Conservation (phyloP, 257 asterid genomes). For the Solanum bulbocastanum region DNA sequence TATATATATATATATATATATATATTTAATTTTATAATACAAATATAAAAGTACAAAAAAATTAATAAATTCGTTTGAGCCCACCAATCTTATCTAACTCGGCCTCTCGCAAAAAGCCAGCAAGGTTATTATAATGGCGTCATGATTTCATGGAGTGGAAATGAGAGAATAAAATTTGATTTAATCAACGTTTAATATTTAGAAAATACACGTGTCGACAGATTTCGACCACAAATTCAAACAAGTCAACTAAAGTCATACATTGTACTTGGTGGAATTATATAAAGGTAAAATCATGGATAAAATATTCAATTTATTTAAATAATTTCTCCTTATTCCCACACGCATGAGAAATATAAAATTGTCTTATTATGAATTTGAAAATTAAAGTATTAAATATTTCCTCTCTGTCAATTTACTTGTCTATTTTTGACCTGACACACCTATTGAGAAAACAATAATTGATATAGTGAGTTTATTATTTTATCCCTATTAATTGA, state of each 20-base stretch:
- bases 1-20: too few relatives aligned
- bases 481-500: too few relatives aligned
- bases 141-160: not conserved
- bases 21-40: too few relatives aligned
- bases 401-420: too few relatives aligned
- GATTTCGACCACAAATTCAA: not conserved
- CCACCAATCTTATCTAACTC: too few relatives aligned
- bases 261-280: not conserved
- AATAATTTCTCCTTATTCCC: not conserved
- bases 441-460: too few relatives aligned
- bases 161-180: not conserved
- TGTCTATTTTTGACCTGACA: too few relatives aligned
- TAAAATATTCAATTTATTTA: not conserved
- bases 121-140: not conserved
- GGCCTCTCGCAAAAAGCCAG: not conserved
- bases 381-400: not conserved
- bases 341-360: not conserved
- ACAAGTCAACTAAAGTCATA: not conserved
- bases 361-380: not conserved
- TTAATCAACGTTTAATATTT: not conserved
- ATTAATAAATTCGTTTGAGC: accelerated
- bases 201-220: not conserved
- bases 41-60: too few relatives aligned
- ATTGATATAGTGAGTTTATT: too few relatives aligned
- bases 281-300: not conserved